Evolutionary conservation across 495 filamentous ascomycete genomes (phyloP).

Genomic region (Podospora pseudoanserina): DNA sequence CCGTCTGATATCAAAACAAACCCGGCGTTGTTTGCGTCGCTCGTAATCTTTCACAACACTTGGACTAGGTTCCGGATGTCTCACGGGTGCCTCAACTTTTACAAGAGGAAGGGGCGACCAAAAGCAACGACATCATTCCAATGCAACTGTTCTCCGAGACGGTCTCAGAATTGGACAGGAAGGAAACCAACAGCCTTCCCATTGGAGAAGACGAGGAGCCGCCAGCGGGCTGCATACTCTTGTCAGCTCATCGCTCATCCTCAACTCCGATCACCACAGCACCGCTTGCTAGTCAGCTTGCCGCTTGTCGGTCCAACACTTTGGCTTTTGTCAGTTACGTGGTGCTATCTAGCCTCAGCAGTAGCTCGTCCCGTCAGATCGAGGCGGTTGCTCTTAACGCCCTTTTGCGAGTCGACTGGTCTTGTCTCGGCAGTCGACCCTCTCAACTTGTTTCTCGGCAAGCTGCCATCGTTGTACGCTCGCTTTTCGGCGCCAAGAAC

Average conservation of each 20-base stretch:
- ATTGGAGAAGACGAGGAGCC: neutral
- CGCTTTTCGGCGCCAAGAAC: conserved; percentile 4
- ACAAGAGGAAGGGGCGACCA: no score
- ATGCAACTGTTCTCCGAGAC: neutral
- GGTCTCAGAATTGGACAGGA: neutral
- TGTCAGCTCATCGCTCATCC: conserved; percentile 2
- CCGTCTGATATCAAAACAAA: conserved; percentile 6
- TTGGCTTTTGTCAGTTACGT: neutral
- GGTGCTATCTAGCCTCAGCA: neutral
- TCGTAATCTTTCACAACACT: neutral
- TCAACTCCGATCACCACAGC: neutral
- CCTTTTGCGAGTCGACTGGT: conserved; percentile 2
- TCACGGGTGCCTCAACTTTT: neutral
- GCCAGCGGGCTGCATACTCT: conserved; percentile 6
- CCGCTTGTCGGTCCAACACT: neutral
- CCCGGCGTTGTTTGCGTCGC: neutral
- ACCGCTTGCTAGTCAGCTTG: conserved; percentile 1
- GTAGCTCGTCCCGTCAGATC: neutral
- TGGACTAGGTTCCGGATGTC: neutral
- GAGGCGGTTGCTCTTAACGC: neutral
- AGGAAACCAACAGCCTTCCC: neutral
- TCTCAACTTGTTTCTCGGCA: neutral
- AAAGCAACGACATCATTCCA: neutral
- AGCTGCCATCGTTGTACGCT: neutral
- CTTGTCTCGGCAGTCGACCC: neutral